phyloP scores from a whole-genome alignment of 2,329 filamentous ascomycete genomes.

The Pezicula neosporulosa region DNA sequence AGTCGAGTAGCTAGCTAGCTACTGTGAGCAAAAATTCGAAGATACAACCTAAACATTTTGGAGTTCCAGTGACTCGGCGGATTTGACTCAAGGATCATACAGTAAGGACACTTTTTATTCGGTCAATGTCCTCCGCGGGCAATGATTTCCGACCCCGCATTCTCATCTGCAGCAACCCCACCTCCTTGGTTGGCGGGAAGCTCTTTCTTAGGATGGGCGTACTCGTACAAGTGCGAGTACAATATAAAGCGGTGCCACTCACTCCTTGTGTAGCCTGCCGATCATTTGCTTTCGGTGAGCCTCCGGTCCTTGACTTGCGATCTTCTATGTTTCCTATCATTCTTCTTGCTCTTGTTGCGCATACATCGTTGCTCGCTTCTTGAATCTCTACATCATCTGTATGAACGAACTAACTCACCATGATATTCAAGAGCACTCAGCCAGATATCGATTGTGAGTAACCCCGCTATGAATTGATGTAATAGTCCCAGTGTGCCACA shows the following conservation, averaged over 20 bases:
- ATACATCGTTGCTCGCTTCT: background rate
- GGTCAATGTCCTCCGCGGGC: background rate
- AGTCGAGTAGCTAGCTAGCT: background rate
- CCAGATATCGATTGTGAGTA: constrained; percentile 20
- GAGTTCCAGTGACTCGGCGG: too few species aligned
- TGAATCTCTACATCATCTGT: background rate
- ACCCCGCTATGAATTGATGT: background rate
- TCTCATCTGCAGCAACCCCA: background rate
- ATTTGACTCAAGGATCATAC: background rate
- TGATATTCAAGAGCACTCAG: constrained; percentile 22
- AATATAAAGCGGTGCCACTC: too few species aligned
- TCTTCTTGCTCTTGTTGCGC: too few species aligned
- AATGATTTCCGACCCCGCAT: background rate
- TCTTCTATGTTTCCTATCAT: too few species aligned
- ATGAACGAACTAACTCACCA: constrained; percentile 3
- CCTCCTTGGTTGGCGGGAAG: background rate
- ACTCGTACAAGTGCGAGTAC: too few species aligned
- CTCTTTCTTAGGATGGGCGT: too few species aligned
- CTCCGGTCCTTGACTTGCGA: too few species aligned
- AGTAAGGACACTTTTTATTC: background rate
- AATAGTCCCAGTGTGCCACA: background rate
- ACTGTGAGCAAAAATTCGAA: too few species aligned
- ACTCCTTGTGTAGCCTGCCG: background rate
- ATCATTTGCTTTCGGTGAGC: background rate
- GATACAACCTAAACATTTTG: too few species aligned